Evolutionary conservation across 2,329 filamentous ascomycete genomes (phyloP).

Genomic region (Paracorniculantispora psalliotae): DNA sequence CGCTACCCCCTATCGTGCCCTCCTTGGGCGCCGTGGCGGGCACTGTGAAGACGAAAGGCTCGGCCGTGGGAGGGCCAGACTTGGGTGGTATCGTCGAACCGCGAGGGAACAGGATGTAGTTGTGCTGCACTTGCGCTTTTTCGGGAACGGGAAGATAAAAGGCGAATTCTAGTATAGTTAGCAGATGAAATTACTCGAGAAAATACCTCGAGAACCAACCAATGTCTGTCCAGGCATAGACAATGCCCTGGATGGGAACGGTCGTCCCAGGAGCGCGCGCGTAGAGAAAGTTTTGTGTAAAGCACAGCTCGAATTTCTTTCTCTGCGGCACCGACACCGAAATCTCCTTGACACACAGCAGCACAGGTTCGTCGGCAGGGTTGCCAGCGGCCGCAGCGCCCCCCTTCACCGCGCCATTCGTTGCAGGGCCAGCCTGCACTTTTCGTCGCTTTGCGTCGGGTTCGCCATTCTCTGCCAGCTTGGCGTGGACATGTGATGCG

Average conservation of each 20-base stretch:
- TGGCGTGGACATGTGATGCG: constrained; percentile 44
- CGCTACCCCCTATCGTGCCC: constrained; percentile 48
- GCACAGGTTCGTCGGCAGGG: constrained; percentile 44
- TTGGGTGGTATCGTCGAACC: constrained; percentile 49
- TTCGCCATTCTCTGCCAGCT: constrained; percentile 35
- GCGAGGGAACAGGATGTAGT: constrained; percentile 59
- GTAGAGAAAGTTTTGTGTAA: constrained; percentile 56
- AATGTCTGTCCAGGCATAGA: constrained; percentile 58
- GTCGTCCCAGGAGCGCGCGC: constrained; percentile 49
- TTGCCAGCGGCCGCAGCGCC: constrained; percentile 26
- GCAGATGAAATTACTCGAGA: neutral
- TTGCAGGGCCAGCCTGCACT: constrained; percentile 36
- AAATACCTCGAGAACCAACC: constrained; percentile 36
- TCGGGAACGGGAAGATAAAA: constrained; percentile 62
- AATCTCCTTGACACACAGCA: constrained; percentile 60
- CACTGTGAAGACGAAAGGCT: constrained; percentile 62
- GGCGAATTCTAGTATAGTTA: constrained; percentile 44
- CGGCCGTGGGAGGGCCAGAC: constrained; percentile 36
- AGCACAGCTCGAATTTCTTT: constrained; percentile 63
- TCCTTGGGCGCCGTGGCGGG: constrained; percentile 56
- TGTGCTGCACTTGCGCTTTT: constrained; percentile 60
- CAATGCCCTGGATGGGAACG: constrained; percentile 47
- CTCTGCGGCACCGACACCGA: constrained; percentile 62
- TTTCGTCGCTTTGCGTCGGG: constrained; percentile 49
- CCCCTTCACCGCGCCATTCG: constrained; percentile 17